A percentile compares a stretch with the other conserved stretches of the same genome.
These are phyloP conservation scores for Suillus weaverae DNA, from an alignment of 768 basidiomycete species.

Conservation along the genomic window DNA sequence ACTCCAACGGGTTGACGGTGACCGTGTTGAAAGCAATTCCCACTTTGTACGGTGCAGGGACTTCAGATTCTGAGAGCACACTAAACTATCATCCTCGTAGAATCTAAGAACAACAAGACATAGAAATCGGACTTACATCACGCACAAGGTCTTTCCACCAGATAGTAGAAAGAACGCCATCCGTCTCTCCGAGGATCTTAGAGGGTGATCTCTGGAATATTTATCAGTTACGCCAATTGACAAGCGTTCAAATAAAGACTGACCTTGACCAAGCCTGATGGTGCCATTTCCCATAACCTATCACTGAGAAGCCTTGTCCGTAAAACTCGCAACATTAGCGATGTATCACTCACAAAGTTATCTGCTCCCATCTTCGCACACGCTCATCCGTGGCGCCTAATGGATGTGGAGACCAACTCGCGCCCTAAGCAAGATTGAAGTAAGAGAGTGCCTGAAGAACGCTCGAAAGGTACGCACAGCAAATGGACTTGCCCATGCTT, in stretches of 20 bases:
- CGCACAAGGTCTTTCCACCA: constrained; percentile 44
- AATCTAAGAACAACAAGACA: neutral
- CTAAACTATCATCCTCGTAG: constrained; percentile 18
- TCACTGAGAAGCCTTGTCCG: constrained; percentile 28
- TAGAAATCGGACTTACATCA: constrained; percentile 29
- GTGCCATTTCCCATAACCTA: constrained; percentile 50
- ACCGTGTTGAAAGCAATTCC: constrained; percentile 49
- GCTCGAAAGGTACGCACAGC: constrained; percentile 36
- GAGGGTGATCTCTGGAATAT: constrained; percentile 37
- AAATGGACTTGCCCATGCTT: constrained; percentile 51
- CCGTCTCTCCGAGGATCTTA: constrained; percentile 30
- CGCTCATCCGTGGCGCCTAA: constrained; percentile 36
- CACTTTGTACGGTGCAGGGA: constrained; percentile 33
- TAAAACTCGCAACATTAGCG: neutral
- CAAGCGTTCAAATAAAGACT: constrained; percentile 4
- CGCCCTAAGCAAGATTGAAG: constrained; percentile 36
- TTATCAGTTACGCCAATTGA: neutral
- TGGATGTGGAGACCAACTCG: constrained; percentile 47
- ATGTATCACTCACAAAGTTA: constrained; percentile 39
- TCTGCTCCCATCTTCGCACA: constrained; percentile 38
- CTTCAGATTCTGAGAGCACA: constrained; percentile 33
- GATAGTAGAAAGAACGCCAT: constrained; percentile 20
- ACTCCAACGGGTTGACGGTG: constrained; percentile 51
- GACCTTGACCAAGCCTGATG: constrained; percentile 42
- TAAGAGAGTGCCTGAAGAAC: neutral